Evolutionary conservation across 1,284 basidiomycete species (phyloP).

Genomic region (Tetrapyrgos nigripes): DNA sequence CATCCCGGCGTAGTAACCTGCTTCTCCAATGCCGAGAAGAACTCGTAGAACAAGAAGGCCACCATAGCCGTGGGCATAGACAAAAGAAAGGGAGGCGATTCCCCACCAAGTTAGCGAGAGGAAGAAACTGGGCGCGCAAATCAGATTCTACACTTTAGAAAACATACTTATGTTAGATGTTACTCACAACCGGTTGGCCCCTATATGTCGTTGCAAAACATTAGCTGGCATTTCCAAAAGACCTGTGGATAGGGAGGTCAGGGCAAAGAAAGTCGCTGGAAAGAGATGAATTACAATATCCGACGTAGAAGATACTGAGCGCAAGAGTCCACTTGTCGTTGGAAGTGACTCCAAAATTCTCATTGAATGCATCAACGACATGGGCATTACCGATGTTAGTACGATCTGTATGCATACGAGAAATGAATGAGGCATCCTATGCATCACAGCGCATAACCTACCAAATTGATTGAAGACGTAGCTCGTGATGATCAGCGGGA

Average conservation of each 20-base stretch:
- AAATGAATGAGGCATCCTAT: not conserved
- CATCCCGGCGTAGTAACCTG: constrained; percentile 62
- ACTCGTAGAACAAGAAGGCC: constrained; percentile 52
- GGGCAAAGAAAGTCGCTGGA: not conserved
- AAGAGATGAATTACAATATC: constrained; percentile 49
- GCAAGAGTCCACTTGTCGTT: constrained; percentile 63
- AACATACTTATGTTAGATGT: not conserved
- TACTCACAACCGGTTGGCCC: constrained; percentile 60
- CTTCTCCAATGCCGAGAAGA: constrained; percentile 55
- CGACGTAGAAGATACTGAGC: constrained; percentile 63
- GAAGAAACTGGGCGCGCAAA: constrained; percentile 49
- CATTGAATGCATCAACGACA: constrained; percentile 55
- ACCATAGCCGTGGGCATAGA: constrained; percentile 59
- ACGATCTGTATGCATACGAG: constrained; percentile 42
- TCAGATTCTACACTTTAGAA: not conserved
- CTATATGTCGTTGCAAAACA: constrained; percentile 60
- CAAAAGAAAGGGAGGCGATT: constrained; percentile 54
- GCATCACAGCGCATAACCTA: not conserved
- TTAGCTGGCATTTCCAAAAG: constrained; percentile 64
- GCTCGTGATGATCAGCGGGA: constrained; percentile 56
- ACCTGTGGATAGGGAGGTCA: constrained; percentile 35
- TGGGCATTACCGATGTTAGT: constrained; percentile 66
- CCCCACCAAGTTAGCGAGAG: constrained; percentile 59
- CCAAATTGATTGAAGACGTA: constrained; percentile 25
- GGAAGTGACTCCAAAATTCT: constrained; percentile 54